phyloP scores from a whole-genome alignment of 768 basidiomycete species.

The Collybia sordida region DNA sequence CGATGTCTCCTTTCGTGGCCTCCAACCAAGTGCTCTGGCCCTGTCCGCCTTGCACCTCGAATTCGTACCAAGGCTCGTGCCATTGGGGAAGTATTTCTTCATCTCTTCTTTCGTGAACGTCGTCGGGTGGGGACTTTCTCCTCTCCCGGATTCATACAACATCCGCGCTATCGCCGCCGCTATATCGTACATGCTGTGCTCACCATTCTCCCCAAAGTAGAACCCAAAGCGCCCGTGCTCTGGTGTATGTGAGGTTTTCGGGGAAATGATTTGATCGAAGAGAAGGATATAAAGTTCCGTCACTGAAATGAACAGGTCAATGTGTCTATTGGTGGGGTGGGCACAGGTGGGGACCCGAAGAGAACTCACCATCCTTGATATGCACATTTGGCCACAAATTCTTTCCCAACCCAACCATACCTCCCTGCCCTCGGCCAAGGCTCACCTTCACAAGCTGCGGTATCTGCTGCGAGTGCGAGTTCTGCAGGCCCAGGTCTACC shows the following conservation, averaged over 20 bases:
- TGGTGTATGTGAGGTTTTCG: conserved; percentile 21
- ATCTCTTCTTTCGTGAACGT: conserved; percentile 42
- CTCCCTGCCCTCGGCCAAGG: conserved; percentile 47
- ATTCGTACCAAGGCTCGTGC: conserved; percentile 38
- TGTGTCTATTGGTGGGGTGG: not conserved
- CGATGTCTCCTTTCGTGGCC: conserved; percentile 43
- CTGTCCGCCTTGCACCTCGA: conserved; percentile 44
- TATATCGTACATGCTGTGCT: conserved; percentile 38
- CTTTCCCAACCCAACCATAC: conserved; percentile 54
- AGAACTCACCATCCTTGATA: conserved; percentile 13
- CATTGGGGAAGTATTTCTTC: conserved; percentile 34
- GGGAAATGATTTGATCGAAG: conserved; percentile 34
- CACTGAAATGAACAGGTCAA: conserved; percentile 25
- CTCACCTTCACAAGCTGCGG: conserved; percentile 44
- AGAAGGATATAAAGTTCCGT: conserved; percentile 44
- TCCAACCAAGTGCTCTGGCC: conserved; percentile 49
- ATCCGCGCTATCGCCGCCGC: conserved; percentile 34
- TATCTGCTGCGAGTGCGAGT: conserved; percentile 53
- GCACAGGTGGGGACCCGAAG: not conserved
- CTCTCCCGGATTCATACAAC: conserved; percentile 31
- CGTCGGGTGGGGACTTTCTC: conserved; percentile 38
- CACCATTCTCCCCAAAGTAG: conserved; percentile 51
- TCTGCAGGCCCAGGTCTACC: conserved; percentile 50
- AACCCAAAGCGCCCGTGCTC: conserved; percentile 45
- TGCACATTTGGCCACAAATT: conserved; percentile 61